A percentile compares a stretch with the other conserved stretches of the same genome.
Evolutionary conservation across 1,284 basidiomycete species (phyloP).

Genomic region (Microstroma glucosiphilum): DNA sequence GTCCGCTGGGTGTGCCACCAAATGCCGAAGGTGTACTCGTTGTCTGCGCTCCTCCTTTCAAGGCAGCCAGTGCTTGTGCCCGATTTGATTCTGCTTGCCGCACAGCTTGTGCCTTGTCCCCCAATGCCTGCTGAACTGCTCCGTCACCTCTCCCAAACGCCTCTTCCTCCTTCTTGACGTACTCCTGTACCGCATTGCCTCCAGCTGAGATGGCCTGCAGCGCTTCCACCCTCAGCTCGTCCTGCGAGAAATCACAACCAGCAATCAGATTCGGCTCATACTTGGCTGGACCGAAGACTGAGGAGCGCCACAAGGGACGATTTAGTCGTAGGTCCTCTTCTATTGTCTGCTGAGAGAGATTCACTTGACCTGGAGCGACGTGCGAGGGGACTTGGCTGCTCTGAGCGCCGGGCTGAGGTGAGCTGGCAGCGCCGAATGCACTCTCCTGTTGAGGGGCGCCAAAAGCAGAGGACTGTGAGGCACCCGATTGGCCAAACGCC

Average conservation of each 20-base stretch:
- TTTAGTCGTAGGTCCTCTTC: constrained; percentile 13
- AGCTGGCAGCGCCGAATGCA: background rate
- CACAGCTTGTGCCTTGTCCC: constrained; percentile 7
- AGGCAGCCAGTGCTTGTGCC: background rate
- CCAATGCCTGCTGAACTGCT: constrained; percentile 4
- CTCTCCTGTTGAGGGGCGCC: constrained; percentile 1
- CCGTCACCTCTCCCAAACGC: constrained; percentile 6
- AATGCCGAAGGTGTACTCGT: background rate
- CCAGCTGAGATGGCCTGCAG: constrained; percentile 60
- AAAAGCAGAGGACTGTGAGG: background rate
- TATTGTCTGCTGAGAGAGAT: constrained; percentile 3
- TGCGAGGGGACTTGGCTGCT: background rate
- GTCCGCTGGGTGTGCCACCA: background rate
- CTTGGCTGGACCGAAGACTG: constrained; percentile 72
- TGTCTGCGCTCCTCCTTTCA: background rate
- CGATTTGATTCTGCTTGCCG: constrained; percentile 12
- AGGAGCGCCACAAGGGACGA: constrained; percentile 68
- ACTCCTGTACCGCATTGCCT: constrained; percentile 58
- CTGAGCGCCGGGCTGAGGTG: background rate
- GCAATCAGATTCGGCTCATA: constrained; percentile 64
- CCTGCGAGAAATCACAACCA: constrained; percentile 67
- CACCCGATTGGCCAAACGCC: constrained; percentile 12
- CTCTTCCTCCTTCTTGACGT: constrained; percentile 55
- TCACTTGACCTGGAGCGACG: constrained; percentile 10
- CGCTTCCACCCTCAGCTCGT: constrained; percentile 68